Evolutionary conservation across 2,329 filamentous ascomycete species (phyloP).

Genomic region (Ceratocystis eucalypticola): DNA sequence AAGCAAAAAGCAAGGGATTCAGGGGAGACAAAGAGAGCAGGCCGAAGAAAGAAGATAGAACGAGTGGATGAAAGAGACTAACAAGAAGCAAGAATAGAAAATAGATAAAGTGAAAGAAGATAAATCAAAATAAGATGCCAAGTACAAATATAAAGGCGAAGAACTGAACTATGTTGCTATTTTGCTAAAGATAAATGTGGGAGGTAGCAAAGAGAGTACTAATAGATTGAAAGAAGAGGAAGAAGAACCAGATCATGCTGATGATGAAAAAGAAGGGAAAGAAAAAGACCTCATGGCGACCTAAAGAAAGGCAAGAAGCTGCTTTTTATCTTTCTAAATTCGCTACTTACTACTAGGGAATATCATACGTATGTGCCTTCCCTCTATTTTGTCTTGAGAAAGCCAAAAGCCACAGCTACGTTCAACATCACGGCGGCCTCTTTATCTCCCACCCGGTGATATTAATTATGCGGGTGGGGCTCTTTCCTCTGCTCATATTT

Average conservation of each 20-base stretch:
- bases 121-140: neutral
- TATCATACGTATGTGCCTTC: neutral
- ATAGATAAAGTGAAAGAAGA: neutral
- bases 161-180: neutral
- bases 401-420: no score
- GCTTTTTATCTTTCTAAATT: neutral
- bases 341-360: no score
- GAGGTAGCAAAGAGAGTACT: no score
- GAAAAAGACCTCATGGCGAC: neutral
- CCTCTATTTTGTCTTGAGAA: neutral
- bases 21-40: neutral
- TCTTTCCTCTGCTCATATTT: neutral
- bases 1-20: neutral
- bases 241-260: neutral
- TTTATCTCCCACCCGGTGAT: neutral
- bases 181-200: neutral
- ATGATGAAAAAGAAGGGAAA: neutral
- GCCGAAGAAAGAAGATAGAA: neutral
- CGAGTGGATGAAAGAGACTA: neutral
- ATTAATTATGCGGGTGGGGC: neutral
- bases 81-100: neutral
- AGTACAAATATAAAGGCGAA: neutral
- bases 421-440: neutral
- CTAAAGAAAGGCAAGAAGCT: neutral
- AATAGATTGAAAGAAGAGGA: neutral